Evolutionary conservation across 495 filamentous ascomycete genomes (phyloP).

Genomic region (Annulohypoxylon bovei): DNA sequence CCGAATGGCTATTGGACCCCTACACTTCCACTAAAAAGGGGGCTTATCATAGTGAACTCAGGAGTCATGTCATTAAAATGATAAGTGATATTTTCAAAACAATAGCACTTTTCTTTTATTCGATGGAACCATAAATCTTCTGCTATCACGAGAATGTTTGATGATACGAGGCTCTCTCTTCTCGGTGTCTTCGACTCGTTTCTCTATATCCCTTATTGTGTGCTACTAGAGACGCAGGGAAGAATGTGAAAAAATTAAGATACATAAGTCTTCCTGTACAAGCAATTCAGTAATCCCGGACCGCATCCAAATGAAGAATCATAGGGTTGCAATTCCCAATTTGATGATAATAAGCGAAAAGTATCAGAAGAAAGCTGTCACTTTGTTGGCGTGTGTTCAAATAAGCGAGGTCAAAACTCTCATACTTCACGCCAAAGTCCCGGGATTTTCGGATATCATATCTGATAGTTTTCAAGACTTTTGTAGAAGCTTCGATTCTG

Average conservation of each 20-base stretch:
- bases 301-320: not conserved
- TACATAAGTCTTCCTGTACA: not conserved
- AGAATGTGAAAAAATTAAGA: not conserved
- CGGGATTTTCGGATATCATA: not conserved
- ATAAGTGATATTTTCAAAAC: not conserved
- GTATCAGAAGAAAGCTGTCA: not conserved
- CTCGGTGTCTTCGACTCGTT: not conserved
- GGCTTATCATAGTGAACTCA: not conserved
- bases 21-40: not conserved
- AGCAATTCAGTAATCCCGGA: too few relatives aligned
- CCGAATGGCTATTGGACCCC: not conserved
- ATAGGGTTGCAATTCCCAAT: conserved; percentile 3
- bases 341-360: conserved; percentile 1
- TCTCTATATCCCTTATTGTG: not conserved
- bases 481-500: not conserved
- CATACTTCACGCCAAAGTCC: not conserved
- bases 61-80: not conserved
- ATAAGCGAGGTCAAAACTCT: not conserved
- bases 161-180: not conserved
- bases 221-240: not conserved
- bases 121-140: not conserved
- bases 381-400: not conserved
- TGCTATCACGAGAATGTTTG: too few relatives aligned
- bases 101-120: not conserved
- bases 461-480: not conserved